Conservation (phyloP, 495 filamentous ascomycete genomes). For the Chaetomium tenue region DNA sequence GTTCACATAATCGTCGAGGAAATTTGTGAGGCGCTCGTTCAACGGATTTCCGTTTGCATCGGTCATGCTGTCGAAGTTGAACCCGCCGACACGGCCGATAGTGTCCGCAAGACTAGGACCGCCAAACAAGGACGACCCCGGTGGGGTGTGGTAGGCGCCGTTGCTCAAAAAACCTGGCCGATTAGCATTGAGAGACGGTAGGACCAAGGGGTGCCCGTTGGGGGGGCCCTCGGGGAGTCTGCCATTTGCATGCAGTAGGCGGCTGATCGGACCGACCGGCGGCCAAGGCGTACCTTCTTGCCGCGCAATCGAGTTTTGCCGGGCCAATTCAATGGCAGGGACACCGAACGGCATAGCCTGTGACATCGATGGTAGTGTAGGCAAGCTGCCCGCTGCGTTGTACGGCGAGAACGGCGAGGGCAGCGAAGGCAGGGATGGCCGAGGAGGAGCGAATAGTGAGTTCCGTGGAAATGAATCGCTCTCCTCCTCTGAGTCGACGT, state of each 20-base stretch:
- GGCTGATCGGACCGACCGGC: background rate
- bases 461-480: background rate
- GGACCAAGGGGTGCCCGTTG: background rate
- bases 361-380: background rate
- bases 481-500: conserved; percentile 19
- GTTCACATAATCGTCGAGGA: conserved; percentile 43
- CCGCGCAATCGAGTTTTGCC: conserved; percentile 16
- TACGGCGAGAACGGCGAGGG: background rate
- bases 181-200: background rate
- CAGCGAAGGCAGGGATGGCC: conserved; percentile 2
- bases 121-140: background rate
- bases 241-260: background rate
- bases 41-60: conserved; percentile 34
- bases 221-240: background rate
- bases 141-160: conserved; percentile 2
- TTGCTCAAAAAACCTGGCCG: conserved; percentile 6
- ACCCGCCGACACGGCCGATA: conserved; percentile 28
- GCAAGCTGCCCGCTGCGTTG: background rate
- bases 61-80: conserved; percentile 28
- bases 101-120: conserved; percentile 24
- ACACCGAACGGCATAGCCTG: background rate
- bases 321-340: conserved; percentile 20
- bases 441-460: background rate
- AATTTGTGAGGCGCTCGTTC: conserved; percentile 28
- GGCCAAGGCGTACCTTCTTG: conserved; percentile 12